Evolutionary conservation across 768 basidiomycete species (phyloP).

Genomic region (Kwoniella sp.): DNA sequence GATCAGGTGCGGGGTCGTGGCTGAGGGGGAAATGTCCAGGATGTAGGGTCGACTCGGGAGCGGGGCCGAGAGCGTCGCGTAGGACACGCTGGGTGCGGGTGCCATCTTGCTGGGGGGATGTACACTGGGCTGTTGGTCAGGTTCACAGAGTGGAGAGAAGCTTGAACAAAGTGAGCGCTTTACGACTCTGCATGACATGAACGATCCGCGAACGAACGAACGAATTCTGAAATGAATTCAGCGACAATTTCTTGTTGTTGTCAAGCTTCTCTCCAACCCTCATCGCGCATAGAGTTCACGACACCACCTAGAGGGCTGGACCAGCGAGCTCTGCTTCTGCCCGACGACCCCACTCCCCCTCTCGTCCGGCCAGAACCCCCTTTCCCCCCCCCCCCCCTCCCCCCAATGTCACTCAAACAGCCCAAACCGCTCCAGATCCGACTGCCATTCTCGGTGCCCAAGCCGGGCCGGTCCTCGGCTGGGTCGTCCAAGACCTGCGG

Average conservation of each 20-base stretch:
- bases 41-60: constrained; percentile 40
- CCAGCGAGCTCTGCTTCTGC: no score
- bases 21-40: constrained; percentile 39
- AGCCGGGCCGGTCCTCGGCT: constrained; percentile 19
- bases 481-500: constrained; percentile 26
- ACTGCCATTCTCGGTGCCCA: constrained; percentile 38
- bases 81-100: constrained; percentile 10
- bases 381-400: background rate
- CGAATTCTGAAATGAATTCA: background rate
- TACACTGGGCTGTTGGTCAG: no score
- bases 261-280: background rate
- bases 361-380: background rate
- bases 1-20: constrained; percentile 38
- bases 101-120: constrained; percentile 12
- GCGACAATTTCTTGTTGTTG: background rate
- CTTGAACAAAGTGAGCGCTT: background rate
- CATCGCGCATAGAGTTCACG: background rate
- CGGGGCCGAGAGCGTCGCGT: constrained; percentile 29
- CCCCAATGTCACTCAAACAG: constrained; percentile 24
- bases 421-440: constrained; percentile 38
- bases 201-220: background rate
- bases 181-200: background rate
- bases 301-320: no score
- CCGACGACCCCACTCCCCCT: no score
- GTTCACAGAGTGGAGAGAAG: no score